Evolutionary conservation across 257 asterid species (phyloP), one percentile per base, ranked within the genome.

Genomic region (Solanum lignicaule): DNA sequence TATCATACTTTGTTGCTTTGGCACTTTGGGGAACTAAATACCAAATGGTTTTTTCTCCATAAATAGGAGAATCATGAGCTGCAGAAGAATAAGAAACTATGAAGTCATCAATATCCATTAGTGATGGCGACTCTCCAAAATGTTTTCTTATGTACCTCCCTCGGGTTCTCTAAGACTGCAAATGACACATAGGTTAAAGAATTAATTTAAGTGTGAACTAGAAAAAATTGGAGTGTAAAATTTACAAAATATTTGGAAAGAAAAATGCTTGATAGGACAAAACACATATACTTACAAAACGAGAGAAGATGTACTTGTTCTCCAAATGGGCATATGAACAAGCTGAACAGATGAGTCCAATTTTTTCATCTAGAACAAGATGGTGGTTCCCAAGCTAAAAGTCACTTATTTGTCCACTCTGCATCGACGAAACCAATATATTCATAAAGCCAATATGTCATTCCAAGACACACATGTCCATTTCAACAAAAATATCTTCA

Each of bases 271-370:
- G 36, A 84, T n/a, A 65, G 87, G 78, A 66, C 4, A 31, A 85
- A 41, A 36, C 12, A 29, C 48, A 21, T 39, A 38, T 33, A 88
- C 96, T 90, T 92, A 95, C 98, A 29, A 96, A 90, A 43, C 87
- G 83, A 6, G 99, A 98, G 13, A 93, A 89, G 72, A 94, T 90
- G 82, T 94, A 72, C 89, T 93, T 93, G 38, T 91, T 93, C 55
- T 94, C 95, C 43, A 90, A 69, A 12, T 89, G 79, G 84, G 94
- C 89, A 36, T 52, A 27, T 5, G 68, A 84, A 86, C 98, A 95
- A 68, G 38, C 73, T 79, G 29, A 87, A 93, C 98, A 96, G 13
- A 87, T 29, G 21, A 91, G 43, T 76, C 99, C 99, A 20, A 90
- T 93, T 43, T 93, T 90, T 41, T 95, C 99, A 65, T 94, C 96